Evolutionary conservation across 768 basidiomycete species (phyloP), one percentile per base, ranked within the genome.

Genomic region (Candolleomyces aberdarensis): DNA sequence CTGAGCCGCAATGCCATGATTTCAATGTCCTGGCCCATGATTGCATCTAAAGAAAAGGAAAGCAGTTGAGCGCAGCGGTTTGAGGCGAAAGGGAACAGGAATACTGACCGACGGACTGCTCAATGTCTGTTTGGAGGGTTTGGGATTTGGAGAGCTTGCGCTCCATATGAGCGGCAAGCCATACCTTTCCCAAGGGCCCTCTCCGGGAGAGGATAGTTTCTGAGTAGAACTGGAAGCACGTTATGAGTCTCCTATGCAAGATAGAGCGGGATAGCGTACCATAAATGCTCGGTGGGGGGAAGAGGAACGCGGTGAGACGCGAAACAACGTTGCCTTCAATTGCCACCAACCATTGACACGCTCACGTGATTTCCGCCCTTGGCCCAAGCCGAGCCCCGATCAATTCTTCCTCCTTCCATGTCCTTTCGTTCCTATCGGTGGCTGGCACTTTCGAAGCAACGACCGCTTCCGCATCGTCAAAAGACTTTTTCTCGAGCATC

Each of bases 91-190:
- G 14, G 9, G 20, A 32, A 5, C 17, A 63, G 44, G 58, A 51
- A 31, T 44, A 78, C 89, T 65, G 65, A 89, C 93, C 92, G 66
- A 96, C 94, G 58, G 92, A 91, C 71, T 98, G 87, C 65, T 91
- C 94, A 57, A 99, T 97, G 74, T 97, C 93, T 0, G 96, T 96
- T 70, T 95, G 92, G 2, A 97, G 77, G 1, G 96, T 94, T 73
- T 96, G 94, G 29, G 89, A 87, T 76, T 98, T 99, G 66, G 92
- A 94, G 69, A 99, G 87, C 79, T 98, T 98, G 69, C 94, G 87
- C 75, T 98, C 95, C 88, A 96, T 95, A 81, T 98, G 96, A 1
- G 97, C 96, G 46, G 96, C 96, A 57, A 99, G 89, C 97, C 97
- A 99, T 80, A 99, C 94, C 78, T 89, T 93, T 40, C 94, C 96